phyloP scores from a whole-genome alignment of 257 asterid species.

The Solanum virginianum region DNA sequence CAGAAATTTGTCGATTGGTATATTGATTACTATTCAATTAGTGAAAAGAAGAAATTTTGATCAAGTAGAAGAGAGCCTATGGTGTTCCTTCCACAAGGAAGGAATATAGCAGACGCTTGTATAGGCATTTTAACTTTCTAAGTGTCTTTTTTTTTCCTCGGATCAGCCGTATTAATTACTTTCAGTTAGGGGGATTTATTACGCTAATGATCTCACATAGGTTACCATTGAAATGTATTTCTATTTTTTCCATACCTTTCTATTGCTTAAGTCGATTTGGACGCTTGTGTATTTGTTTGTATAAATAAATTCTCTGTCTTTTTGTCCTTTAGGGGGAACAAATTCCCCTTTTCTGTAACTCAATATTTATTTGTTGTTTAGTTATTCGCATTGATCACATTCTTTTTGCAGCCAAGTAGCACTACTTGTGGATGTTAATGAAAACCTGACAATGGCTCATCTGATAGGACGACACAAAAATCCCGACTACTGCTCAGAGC shows the following conservation, averaged over 20 bases:
- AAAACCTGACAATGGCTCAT: background rate
- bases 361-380: background rate
- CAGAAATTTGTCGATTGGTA: constrained; percentile 22
- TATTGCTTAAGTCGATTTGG: background rate
- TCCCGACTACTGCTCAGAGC: background rate
- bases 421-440: background rate
- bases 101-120: background rate
- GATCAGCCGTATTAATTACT: background rate
- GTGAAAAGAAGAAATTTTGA: constrained; percentile 9
- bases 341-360: background rate
- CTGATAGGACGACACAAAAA: background rate
- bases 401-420: background rate
- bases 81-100: background rate
- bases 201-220: background rate
- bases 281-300: background rate
- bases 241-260: background rate
- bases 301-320: background rate
- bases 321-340: background rate
- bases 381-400: background rate
- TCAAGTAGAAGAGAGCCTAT: background rate
- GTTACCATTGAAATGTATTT: background rate
- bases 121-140: background rate
- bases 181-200: background rate
- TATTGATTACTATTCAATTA: constrained; percentile 11
- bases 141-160: background rate